Conservation (phyloP, 1,139 yeast genomes). For the Protomyces inouyei region DNA sequence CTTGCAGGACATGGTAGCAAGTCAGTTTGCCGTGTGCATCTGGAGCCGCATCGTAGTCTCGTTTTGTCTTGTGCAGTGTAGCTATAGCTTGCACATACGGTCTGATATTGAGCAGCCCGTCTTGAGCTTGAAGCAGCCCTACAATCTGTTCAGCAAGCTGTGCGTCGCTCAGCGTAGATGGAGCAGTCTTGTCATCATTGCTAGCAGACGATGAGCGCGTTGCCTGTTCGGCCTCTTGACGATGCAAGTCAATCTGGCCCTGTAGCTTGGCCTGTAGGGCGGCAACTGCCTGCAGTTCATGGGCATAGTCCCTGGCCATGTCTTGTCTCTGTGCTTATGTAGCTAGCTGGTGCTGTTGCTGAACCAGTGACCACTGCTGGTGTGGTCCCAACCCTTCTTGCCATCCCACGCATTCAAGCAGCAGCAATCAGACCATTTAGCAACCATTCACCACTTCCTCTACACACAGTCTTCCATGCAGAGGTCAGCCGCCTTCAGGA, state of each 20-base stretch:
- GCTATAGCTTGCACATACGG: not conserved
- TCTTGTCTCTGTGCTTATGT: not conserved
- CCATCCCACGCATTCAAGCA: not conserved
- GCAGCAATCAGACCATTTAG: not conserved
- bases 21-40: not conserved
- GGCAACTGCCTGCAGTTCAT: not conserved
- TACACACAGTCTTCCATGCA: not conserved
- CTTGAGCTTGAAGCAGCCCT: not conserved
- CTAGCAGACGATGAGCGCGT: not conserved
- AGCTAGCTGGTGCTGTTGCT: not conserved
- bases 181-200: not conserved
- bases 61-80: not conserved
- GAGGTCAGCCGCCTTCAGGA: constrained; percentile 12
- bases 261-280: not conserved
- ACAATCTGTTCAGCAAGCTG: not conserved
- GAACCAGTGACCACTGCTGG: not conserved
- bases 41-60: not conserved
- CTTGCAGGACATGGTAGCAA: not conserved
- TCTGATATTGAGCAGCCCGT: not conserved
- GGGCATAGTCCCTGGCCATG: not conserved
- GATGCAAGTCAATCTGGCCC: not conserved
- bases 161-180: not conserved
- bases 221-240: not conserved
- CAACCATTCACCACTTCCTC: not conserved
- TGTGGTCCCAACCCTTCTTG: not conserved